phyloP scores from a whole-genome alignment of 2,329 filamentous ascomycete species.

The Cadophora gregata region DNA sequence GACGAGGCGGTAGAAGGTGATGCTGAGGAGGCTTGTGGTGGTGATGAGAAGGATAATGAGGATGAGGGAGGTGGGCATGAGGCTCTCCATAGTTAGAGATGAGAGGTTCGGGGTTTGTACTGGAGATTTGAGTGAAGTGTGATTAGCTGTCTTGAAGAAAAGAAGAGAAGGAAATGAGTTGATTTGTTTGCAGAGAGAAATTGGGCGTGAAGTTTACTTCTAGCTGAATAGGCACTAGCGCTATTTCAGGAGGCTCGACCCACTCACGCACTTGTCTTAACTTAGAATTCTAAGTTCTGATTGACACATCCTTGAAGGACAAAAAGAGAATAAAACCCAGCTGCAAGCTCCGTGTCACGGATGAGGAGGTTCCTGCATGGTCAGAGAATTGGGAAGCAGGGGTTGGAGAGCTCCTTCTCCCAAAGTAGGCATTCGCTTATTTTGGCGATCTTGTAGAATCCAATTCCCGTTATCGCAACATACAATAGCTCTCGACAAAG shows the following conservation, averaged over 20 bases:
- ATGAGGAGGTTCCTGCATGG: too few species aligned
- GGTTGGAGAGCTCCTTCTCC: background rate
- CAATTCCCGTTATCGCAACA: background rate
- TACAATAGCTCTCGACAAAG: background rate
- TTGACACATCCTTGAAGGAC: too few species aligned
- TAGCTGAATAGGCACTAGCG: background rate
- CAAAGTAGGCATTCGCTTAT: background rate
- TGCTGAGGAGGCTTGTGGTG: background rate
- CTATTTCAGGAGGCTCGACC: background rate
- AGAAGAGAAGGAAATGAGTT: background rate
- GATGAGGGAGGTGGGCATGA: background rate
- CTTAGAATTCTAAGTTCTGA: background rate
- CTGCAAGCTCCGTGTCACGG: too few species aligned
- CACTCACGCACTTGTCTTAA: background rate
- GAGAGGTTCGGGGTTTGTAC: background rate
- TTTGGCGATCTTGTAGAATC: background rate
- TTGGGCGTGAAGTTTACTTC: background rate
- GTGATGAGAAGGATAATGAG: background rate
- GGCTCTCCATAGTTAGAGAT: background rate
- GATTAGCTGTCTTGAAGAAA: background rate
- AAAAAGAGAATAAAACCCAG: too few species aligned
- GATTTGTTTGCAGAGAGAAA: background rate
- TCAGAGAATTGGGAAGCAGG: background rate
- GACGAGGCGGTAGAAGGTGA: conserved; percentile 16
- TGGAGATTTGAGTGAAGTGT: background rate